These are phyloP conservation scores for Colletotrichum shisoi DNA, from an alignment of 2,329 filamentous ascomycete genomes.

Conservation along the genomic window DNA sequence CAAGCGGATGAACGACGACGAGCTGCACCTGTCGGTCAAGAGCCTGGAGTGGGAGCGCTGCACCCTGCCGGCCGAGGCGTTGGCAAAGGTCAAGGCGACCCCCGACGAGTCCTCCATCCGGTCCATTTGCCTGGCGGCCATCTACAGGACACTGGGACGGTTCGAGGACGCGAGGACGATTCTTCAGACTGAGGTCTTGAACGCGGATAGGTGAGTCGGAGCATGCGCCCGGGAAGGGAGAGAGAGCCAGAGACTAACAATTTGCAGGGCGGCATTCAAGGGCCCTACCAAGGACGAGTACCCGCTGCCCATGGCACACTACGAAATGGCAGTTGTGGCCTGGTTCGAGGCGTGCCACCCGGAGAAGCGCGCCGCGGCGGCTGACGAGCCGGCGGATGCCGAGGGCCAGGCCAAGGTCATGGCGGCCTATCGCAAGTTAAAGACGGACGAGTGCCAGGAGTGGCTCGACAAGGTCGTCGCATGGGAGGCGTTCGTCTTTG, in stretches of 20 bases:
- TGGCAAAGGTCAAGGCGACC: constrained; percentile 59
- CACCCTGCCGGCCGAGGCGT: constrained; percentile 54
- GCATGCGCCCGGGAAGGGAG: neutral
- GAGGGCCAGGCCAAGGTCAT: constrained; percentile 43
- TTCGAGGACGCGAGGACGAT: constrained; percentile 71
- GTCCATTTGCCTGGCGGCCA: constrained; percentile 70
- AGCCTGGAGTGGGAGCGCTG: constrained; percentile 73
- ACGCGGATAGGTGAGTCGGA: constrained; percentile 65
- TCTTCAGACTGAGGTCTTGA: constrained; percentile 70
- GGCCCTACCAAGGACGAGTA: constrained; percentile 73
- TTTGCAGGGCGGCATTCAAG: constrained; percentile 60
- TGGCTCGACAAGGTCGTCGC: constrained; percentile 72
- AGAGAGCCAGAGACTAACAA: neutral
- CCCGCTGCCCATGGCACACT: constrained; percentile 76
- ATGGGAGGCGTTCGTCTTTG: constrained; percentile 77
- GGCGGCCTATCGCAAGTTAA: constrained; percentile 53
- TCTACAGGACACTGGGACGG: constrained; percentile 69
- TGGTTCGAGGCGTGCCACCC: constrained; percentile 73
- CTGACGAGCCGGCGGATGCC: constrained; percentile 46
- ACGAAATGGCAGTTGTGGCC: constrained; percentile 82
- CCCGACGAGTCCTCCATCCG: constrained; percentile 70
- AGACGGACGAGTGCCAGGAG: constrained; percentile 67
- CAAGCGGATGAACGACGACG: constrained; percentile 75
- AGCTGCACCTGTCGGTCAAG: constrained; percentile 69
- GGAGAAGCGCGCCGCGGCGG: constrained; percentile 41